These are phyloP conservation scores for Malbranchea zuffiana DNA, from an alignment of 2,329 filamentous ascomycete genomes.

Conservation along the genomic window DNA sequence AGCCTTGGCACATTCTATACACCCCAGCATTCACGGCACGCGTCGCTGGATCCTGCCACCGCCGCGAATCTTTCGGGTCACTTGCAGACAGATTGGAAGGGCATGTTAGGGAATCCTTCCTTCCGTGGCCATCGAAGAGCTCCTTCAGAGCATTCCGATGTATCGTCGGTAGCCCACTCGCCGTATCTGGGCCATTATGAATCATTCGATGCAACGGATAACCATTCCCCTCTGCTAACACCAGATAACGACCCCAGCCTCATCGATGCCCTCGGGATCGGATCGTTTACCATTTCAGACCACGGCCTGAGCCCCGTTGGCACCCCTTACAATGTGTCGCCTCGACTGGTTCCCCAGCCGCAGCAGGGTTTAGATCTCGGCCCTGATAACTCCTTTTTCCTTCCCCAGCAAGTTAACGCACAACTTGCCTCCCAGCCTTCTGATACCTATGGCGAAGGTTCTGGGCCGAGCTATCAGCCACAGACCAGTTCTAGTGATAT, in stretches of 20 bases:
- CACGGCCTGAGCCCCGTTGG: conserved; percentile 51
- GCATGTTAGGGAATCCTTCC: conserved; percentile 42
- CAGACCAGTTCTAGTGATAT: conserved; percentile 47
- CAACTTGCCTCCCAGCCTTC: conserved; percentile 38
- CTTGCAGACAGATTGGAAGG: conserved; percentile 47
- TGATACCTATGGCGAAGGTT: conserved; percentile 43
- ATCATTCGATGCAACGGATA: conserved; percentile 62
- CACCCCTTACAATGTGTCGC: conserved; percentile 57
- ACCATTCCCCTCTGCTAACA: conserved; percentile 67
- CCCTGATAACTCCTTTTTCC: conserved; percentile 33
- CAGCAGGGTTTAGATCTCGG: conserved; percentile 53
- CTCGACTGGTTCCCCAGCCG: conserved; percentile 57
- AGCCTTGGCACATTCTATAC: conserved; percentile 33
- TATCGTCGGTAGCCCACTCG: conserved; percentile 74
- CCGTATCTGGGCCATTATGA: conserved; percentile 71
- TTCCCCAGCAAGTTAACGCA: conserved; percentile 38
- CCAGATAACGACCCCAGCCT: conserved; percentile 59
- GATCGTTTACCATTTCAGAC: conserved; percentile 63
- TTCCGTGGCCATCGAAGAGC: conserved; percentile 76
- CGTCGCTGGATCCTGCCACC: conserved; percentile 50
- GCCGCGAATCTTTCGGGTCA: conserved; percentile 45
- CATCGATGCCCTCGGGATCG: conserved; percentile 66
- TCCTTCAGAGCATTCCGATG: conserved; percentile 85
- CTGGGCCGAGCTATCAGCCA: conserved; percentile 33
- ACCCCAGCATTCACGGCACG: conserved; percentile 48